Percentiles rank a stretch among this genome's conserved stretches.
Conservation (phyloP, 2,329 filamentous ascomycete species). For the Clonostachys byssicola region DNA sequence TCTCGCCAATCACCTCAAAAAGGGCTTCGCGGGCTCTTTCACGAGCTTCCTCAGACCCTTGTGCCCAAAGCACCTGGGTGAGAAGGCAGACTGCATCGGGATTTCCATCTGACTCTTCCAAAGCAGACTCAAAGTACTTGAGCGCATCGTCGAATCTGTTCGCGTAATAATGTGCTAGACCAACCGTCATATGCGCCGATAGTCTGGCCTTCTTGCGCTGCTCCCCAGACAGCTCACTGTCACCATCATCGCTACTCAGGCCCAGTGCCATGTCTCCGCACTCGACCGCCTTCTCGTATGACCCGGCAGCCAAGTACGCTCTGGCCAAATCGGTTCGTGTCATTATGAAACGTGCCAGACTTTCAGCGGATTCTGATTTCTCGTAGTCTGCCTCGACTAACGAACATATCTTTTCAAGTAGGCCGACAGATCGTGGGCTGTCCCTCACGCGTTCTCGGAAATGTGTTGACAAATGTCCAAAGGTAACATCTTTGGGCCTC, state of each 20-base stretch:
- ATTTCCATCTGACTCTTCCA: slow-evolving; percentile 71
- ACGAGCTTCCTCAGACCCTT: slow-evolving; percentile 69
- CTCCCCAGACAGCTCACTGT: slow-evolving; percentile 60
- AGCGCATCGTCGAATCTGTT: slow-evolving; percentile 66
- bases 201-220: slow-evolving; percentile 68
- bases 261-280: slow-evolving; percentile 78
- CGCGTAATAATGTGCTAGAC: slow-evolving; percentile 74
- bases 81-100: slow-evolving; percentile 85
- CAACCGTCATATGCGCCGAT: slow-evolving; percentile 81
- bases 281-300: slow-evolving; percentile 67
- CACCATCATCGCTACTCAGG: slow-evolving; percentile 68
- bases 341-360: slow-evolving; percentile 73
- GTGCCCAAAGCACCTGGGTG: slow-evolving; percentile 90
- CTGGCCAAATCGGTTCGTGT: slow-evolving; percentile 85
- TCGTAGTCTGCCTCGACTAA: slow-evolving; percentile 80
- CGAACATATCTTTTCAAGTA: slow-evolving; percentile 63
- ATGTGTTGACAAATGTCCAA: slow-evolving; percentile 73
- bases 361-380: slow-evolving; percentile 68
- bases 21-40: slow-evolving; percentile 74
- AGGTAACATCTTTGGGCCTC: slow-evolving; percentile 64
- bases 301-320: slow-evolving; percentile 67
- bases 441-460: slow-evolving; percentile 79
- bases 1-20: slow-evolving; percentile 72
- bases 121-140: slow-evolving; percentile 72
- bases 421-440: slow-evolving; percentile 55